Evolutionary conservation across 2,329 filamentous ascomycete genomes (phyloP), one percentile per base, ranked within the genome.

Genomic region (Fusarium mangiferae): DNA sequence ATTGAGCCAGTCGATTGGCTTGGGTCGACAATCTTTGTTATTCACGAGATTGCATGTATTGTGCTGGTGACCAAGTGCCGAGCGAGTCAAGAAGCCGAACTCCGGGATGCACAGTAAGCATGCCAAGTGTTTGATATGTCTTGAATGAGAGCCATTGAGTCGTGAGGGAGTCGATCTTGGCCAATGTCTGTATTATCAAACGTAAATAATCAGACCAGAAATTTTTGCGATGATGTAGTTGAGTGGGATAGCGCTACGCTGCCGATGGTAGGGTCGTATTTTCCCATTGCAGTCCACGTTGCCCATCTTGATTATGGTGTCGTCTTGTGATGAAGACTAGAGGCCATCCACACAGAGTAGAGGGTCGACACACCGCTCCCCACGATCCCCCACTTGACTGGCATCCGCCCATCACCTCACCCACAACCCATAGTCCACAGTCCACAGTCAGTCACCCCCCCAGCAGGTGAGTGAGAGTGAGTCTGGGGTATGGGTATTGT

Each of bases 311-410:
- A 44, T 57, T 60, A 64, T 56, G 48, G 58, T 68, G 55, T 62
- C 42, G 61, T 70, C 68, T 65, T 57, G 57, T 60, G 45, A 69
- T 75, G 67, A 75, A 67, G 52, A 24, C n/a, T 44, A 28, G 18
- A 69, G 62, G 72, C 74, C 63, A 75, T 74, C 64, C 74, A 73
- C 51, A 76, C 69, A 74, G 62, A 68, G 68, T 55, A 33, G 33
- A 66, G 58, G 35, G 51, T 61, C 55, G 46, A 73, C 70, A 77
- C 76, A 78, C 76, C 76, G 76, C 76, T 77, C 74, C 74, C 72
- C 76, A 77, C 74, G 76, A 45, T 51, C 70, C 74, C 76, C 76
- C 74, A 76, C 73, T 67, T 59, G 52, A 55, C 51, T 41, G 20
- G 36, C 35, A 41, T 55, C 58, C 38, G 56, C 60, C 64, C 64